phyloP scores from a whole-genome alignment of 2,329 filamentous ascomycete genomes.

The Penicillium brasilianum region DNA sequence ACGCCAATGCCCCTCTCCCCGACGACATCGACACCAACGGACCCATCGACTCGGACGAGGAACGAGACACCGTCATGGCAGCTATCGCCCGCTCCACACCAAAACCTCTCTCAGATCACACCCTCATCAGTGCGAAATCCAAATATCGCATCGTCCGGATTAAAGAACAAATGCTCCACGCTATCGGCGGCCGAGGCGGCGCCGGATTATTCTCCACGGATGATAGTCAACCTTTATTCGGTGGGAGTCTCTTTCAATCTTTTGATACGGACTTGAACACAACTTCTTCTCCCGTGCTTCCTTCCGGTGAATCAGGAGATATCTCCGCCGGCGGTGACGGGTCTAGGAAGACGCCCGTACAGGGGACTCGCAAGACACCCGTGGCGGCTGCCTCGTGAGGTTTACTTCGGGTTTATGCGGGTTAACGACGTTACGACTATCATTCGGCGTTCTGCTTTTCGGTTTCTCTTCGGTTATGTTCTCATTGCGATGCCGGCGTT shows the following conservation, averaged over 20 bases:
- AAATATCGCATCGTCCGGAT: conserved; percentile 68
- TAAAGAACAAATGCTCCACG: conserved; percentile 66
- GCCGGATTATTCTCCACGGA: conserved; percentile 52
- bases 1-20: conserved; percentile 88
- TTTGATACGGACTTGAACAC: conserved; percentile 31
- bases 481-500: conserved; percentile 24
- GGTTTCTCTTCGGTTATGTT: neutral
- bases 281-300: conserved; percentile 30
- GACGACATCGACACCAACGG: conserved; percentile 82
- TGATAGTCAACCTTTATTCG: conserved; percentile 37
- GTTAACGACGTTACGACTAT: conserved; percentile 33
- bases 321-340: conserved; percentile 13
- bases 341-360: conserved; percentile 30
- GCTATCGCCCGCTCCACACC: conserved; percentile 77
- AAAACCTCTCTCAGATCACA: conserved; percentile 73
- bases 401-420: neutral
- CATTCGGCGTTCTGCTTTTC: conserved; percentile 13
- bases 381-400: conserved; percentile 18
- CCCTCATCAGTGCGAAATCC: conserved; percentile 53
- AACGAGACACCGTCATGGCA: conserved; percentile 85
- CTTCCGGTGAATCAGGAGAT: conserved; percentile 31
- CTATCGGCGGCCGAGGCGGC: conserved; percentile 57
- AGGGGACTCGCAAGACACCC: conserved; percentile 25
- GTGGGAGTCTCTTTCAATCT: conserved; percentile 42
- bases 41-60: conserved; percentile 92